Evolutionary conservation across 1,284 basidiomycete species (phyloP), one percentile per base, ranked within the genome.

Genomic region (Sanghuangporus weigelae): DNA sequence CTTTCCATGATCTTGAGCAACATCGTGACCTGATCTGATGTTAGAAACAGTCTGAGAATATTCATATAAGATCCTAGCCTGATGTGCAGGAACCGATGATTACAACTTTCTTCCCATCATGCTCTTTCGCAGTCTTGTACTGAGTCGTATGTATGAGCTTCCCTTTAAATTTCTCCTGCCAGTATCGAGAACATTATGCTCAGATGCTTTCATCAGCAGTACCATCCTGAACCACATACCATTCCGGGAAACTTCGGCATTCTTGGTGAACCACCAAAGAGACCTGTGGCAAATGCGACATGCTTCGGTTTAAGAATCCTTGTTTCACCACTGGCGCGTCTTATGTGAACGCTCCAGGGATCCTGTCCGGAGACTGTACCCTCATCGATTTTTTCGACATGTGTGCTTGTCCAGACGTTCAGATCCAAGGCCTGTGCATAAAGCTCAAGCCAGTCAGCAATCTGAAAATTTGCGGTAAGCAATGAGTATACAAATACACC

Each of bases 401-500:
- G 79, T 0, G 84, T 77, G 6, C 82, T 81, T 1, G 82, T 84
- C 87, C 88, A 90, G 23, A 86, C 78, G 71, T 86, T 84, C 46
- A 89, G 71, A 67, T 90, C 87, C 68, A 90, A 75, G 1, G 80
- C 72, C 49, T 85, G 79, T 1, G 85, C 86, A 71, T 89, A 91
- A 36, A 74, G 75, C 71, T 90, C 86, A 7, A 90, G 77, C 84
- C 86, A 90, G 68, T 86, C 82, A 0, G 84, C 87, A 12, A 90
- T 77, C 81, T 87, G 56, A 16, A 44, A 58, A 21, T 54, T 63
- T 5, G n/a, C 36, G 19, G 42, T 31, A 48, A 26, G 21, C 50
- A 31, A 35, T 23, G n/a, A 4, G 12, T 23, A 4, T 72, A 73
- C 71, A 69, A 21, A 14, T 2, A 7, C 12, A 35, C 35, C 26